phyloP scores from a whole-genome alignment of 1,139 yeast genomes.

The Geotrichum phurueaensis region DNA sequence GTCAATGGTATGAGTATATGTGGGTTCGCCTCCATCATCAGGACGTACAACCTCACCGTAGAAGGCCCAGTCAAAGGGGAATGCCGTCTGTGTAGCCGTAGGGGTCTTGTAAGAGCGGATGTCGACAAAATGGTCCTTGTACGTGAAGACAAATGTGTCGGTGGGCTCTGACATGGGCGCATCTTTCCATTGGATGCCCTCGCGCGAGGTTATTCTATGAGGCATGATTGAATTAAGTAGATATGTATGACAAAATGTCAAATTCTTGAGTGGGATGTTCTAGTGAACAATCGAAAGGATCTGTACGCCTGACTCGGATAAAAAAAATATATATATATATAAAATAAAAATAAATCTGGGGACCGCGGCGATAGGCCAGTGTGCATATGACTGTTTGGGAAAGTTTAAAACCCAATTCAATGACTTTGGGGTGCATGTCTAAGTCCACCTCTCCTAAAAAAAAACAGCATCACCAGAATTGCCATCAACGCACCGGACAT shows the following conservation, averaged over 20 bases:
- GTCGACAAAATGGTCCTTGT: slow-evolving; percentile 45
- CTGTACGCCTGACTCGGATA: too few relatives aligned
- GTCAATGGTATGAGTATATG: slow-evolving; percentile 44
- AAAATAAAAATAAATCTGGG: too few relatives aligned
- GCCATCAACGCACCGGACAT: too few relatives aligned
- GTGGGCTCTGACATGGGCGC: slow-evolving; percentile 43
- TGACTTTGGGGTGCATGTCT: background rate
- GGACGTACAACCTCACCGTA: slow-evolving; percentile 40
- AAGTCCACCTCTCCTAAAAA: background rate
- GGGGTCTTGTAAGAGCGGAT: slow-evolving; percentile 30
- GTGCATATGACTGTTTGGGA: too few relatives aligned
- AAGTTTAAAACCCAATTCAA: too few relatives aligned
- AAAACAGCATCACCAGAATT: too few relatives aligned
- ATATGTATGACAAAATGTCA: background rate
- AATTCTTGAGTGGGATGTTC: background rate
- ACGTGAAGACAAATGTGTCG: slow-evolving; percentile 47
- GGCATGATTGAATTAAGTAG: slow-evolving; percentile 4
- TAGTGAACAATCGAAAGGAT: too few relatives aligned
- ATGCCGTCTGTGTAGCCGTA: slow-evolving; percentile 16
- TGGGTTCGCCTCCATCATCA: slow-evolving; percentile 27
- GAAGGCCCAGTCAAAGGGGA: slow-evolving; percentile 42
- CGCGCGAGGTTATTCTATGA: slow-evolving; percentile 40
- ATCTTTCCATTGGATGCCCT: slow-evolving; percentile 52
- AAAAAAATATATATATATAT: too few relatives aligned
- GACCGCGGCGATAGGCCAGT: too few relatives aligned